Percentiles rank a stretch among this genome's conserved stretches.
These are phyloP conservation scores for Fusarium hostae DNA, from an alignment of 2,329 filamentous ascomycete species.

Conservation along the genomic window DNA sequence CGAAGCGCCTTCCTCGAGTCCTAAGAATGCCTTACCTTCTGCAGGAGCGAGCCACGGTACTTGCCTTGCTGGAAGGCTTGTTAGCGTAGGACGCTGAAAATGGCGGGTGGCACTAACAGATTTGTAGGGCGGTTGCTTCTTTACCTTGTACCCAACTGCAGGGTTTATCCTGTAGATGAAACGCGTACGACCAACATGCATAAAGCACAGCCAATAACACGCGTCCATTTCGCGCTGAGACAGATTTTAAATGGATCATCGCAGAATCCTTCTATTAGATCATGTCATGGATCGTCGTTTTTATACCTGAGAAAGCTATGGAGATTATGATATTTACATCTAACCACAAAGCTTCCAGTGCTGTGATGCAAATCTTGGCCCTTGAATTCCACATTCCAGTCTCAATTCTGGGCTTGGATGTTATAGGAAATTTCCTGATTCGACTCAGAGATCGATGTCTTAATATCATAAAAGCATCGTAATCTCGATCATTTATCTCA, in stretches of 20 bases:
- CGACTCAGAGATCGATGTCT: no score
- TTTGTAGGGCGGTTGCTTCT: background rate
- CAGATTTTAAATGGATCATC: background rate
- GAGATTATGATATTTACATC: no score
- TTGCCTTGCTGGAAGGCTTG: rapidly evolving
- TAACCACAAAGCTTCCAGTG: no score
- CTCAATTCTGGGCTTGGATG: no score
- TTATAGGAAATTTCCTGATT: no score
- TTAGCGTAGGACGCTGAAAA: rapidly evolving
- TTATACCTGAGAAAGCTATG: no score
- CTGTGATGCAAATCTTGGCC: no score
- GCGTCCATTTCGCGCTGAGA: background rate
- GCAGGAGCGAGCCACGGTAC: background rate
- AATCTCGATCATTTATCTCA: background rate
- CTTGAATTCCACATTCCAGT: no score
- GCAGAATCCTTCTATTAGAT: background rate
- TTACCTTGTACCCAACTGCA: background rate
- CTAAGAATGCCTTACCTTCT: background rate
- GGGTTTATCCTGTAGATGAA: background rate
- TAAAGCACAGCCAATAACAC: background rate
- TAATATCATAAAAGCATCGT: no score
- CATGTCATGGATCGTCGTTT: background rate
- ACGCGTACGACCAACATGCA: background rate
- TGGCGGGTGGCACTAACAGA: background rate
- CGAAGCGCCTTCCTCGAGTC: background rate